Evolutionary conservation across 2,329 filamentous ascomycete species (phyloP).

Genomic region (Penicillium sp.): DNA sequence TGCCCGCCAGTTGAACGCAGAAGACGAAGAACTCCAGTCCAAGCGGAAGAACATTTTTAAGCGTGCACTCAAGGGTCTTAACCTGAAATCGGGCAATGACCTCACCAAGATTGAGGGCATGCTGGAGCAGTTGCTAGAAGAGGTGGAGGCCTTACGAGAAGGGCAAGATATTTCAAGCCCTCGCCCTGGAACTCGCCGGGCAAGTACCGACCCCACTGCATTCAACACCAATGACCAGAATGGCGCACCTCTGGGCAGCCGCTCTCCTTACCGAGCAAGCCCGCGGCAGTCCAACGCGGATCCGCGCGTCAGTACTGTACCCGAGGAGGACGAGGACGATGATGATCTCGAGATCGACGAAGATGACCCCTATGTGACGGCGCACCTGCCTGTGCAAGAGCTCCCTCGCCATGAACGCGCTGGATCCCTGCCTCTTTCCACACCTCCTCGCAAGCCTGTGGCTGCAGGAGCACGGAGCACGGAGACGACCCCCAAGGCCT

Average conservation of each 20-base stretch:
- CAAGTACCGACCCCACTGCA: constrained; percentile 66
- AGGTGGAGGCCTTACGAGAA: constrained; percentile 80
- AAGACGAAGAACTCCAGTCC: constrained; percentile 59
- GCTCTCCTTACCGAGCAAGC: constrained; percentile 71
- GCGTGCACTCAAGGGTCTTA: constrained; percentile 86
- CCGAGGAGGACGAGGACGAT: constrained; percentile 74
- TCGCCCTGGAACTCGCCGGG: constrained; percentile 30
- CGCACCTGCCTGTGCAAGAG: constrained; percentile 60
- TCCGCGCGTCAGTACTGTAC: constrained; percentile 85
- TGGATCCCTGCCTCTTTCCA: constrained; percentile 45
- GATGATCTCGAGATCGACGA: constrained; percentile 61
- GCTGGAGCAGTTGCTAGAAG: constrained; percentile 85
- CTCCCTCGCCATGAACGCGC: constrained; percentile 40
- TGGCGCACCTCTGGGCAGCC: constrained; percentile 70
- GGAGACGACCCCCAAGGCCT: constrained; percentile 69
- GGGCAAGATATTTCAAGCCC: constrained; percentile 45
- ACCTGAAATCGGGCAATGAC: constrained; percentile 83
- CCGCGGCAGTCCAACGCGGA: constrained; percentile 55
- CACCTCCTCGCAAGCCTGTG: constrained; percentile 44
- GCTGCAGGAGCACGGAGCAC: constrained; percentile 58
- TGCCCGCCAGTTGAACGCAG: constrained; percentile 50
- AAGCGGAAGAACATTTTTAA: constrained; percentile 95
- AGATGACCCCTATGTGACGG: constrained; percentile 51
- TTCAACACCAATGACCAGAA: constrained; percentile 83
- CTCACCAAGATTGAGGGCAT: constrained; percentile 85